Evolutionary conservation across 192 early-diverging fungal genomes (phyloP).

Genomic region (Entomortierella parvispora): DNA sequence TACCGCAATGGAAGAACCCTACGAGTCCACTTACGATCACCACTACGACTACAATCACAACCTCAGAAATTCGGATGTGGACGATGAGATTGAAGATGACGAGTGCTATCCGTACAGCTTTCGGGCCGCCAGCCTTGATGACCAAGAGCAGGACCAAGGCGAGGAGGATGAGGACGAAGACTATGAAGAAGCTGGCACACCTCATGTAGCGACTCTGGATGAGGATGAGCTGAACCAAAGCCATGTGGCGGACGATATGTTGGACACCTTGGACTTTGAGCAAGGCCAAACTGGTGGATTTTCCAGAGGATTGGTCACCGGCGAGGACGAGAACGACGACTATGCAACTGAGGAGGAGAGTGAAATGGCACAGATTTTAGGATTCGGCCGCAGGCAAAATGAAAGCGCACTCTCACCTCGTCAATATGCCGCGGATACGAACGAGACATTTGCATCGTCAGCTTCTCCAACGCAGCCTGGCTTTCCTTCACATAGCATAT

Average conservation of each 20-base stretch:
- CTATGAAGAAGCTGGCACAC: too few relatives aligned
- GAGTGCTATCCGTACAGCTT: conserved; percentile 1
- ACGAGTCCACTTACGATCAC: conserved; percentile 4
- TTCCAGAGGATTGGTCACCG: too few relatives aligned
- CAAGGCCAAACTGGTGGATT: background rate
- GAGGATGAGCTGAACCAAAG: background rate
- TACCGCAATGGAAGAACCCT: background rate
- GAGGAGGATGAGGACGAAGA: background rate
- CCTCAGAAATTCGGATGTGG: conserved; percentile 8
- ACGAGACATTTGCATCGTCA: too few relatives aligned
- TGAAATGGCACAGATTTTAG: background rate
- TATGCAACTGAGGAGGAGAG: background rate
- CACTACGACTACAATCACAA: conserved; percentile 6
- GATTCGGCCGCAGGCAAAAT: background rate
- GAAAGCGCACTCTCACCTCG: background rate
- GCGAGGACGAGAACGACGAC: background rate
- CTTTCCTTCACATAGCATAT: too few relatives aligned
- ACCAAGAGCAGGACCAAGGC: background rate
- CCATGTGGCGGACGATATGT: background rate
- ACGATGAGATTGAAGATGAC: conserved; percentile 10
- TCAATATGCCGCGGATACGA: background rate
- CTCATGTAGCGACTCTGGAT: too few relatives aligned
- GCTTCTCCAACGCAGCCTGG: too few relatives aligned
- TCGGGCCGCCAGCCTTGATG: conserved; percentile 5
- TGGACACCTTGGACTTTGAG: background rate